Evolutionary conservation across 2,329 filamentous ascomycete species (phyloP), one percentile per base, ranked within the genome.

Genomic region (Tolypocladium pustulatum): DNA sequence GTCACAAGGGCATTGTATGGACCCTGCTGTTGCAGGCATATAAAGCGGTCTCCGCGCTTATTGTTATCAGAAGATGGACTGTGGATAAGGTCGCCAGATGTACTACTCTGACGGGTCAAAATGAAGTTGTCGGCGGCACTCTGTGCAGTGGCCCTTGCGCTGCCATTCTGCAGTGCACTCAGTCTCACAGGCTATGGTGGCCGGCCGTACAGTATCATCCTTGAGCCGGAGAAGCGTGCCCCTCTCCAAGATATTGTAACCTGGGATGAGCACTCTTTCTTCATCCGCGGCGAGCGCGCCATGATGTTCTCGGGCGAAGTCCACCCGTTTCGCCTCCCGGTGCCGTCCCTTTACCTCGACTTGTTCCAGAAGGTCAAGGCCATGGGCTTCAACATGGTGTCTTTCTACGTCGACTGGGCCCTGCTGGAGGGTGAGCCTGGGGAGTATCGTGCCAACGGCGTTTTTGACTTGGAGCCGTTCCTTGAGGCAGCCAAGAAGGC

Each of bases 351-450:
- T 0, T 80, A 86, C 76, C 76, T 89, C 10, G 90, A 93, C 63
- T 68, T 93, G 2, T 87, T 95, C 65, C 86, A 94, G 66, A 95
- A 95, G 72, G 84, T 93, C 70, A 91, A 88, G 71, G 86, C 89
- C 0, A 73, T 91, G 1, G 90, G 90, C 0, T 92, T 91, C 73
- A 93, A 89, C 65, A 81, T 83, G 52, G 87, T 92, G 1, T 91
- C 88, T 0, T 91, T 92, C 70, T 93, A 93, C 66, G 78, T 86
- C 8, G 81, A 91, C 65, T 95, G 89, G 90, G 88, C 87, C 3
- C 74, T 93, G 2, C 71, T 91, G 0, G 90, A 94, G 69, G 89
- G 88, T 2, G 86, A 87, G 60, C 84, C 78, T 0, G 90, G 88
- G 1, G 76, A 83, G 4, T 91, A 90, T 66, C 77, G 76, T 10